Evolutionary conservation across 345 rosid genomes (phyloP).

Genomic region (Populus ilicifolia): DNA sequence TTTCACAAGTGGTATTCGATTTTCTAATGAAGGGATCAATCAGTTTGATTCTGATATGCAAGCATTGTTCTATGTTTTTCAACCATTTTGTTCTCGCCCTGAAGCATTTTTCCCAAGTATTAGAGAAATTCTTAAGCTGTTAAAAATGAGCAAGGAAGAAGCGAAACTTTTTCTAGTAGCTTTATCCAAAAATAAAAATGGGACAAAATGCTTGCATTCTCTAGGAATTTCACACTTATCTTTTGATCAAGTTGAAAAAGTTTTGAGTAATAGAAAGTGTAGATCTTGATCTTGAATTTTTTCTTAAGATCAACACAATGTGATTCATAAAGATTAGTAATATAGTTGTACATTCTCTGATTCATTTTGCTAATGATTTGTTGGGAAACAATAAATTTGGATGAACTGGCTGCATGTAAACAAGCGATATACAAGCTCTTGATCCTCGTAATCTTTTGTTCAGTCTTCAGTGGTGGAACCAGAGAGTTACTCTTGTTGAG

Average conservation of each 20-base stretch:
- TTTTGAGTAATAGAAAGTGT: constrained; percentile 41
- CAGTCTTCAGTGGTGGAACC: too few species aligned
- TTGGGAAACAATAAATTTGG: too few species aligned
- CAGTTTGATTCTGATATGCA: constrained; percentile 45
- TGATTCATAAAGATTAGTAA: too few species aligned
- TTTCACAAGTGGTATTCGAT: constrained; percentile 21
- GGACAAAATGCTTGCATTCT: constrained; percentile 23
- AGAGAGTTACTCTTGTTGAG: too few species aligned
- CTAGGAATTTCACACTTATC: constrained; percentile 49
- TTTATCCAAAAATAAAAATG: constrained; percentile 21
- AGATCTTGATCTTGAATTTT: not conserved
- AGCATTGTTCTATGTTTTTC: constrained; percentile 51
- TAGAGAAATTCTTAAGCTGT: constrained; percentile 54
- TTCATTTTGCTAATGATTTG: too few species aligned
- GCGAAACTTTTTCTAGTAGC: constrained; percentile 31
- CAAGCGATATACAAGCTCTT: too few species aligned
- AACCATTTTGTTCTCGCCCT: constrained; percentile 63
- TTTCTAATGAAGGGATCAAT: constrained; percentile 23
- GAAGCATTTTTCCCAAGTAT: constrained; percentile 65
- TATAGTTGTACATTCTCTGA: too few species aligned
- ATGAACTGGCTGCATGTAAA: too few species aligned
- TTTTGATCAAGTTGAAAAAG: constrained; percentile 38
- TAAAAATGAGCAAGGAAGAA: constrained; percentile 44
- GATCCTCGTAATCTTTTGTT: too few species aligned
- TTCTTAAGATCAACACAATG: too few species aligned